Conservation (phyloP, 495 filamentous ascomycete genomes). For the Neurospora sp. region DNA sequence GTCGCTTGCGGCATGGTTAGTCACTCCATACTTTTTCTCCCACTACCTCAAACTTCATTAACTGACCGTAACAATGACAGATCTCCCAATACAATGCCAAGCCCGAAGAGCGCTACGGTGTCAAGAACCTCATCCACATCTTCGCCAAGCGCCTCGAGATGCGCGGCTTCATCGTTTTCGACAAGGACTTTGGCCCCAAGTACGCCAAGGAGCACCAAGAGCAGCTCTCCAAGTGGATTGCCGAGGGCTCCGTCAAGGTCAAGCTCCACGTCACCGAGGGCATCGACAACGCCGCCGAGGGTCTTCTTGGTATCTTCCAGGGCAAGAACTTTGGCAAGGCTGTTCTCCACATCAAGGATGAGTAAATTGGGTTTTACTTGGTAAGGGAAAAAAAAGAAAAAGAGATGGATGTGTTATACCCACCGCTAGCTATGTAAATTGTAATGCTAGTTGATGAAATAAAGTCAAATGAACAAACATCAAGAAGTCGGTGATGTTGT, state of each 20-base stretch:
- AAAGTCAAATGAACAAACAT: neutral
- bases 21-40: constrained; percentile 1
- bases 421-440: neutral
- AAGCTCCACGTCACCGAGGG: constrained; percentile 62
- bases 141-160: constrained; percentile 39
- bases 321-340: constrained; percentile 94
- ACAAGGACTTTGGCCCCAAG: constrained; percentile 54
- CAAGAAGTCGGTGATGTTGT: neutral
- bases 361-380: neutral
- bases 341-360: constrained; percentile 55
- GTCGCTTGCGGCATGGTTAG: constrained; percentile 43
- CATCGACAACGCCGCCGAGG: constrained; percentile 73
- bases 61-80: constrained; percentile 28
- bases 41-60: neutral
- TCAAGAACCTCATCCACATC: constrained; percentile 52
- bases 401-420: neutral
- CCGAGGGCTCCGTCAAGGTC: constrained; percentile 69
- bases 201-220: constrained; percentile 70
- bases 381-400: neutral
- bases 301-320: constrained; percentile 74
- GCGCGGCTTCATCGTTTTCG: constrained; percentile 68
- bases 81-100: constrained; percentile 70
- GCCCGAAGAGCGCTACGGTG: constrained; percentile 48
- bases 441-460: neutral
- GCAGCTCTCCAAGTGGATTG: constrained; percentile 75